Base-by-base conservation (phyloP, 208 protist species). In the Trypanosoma melophagium region DNA sequence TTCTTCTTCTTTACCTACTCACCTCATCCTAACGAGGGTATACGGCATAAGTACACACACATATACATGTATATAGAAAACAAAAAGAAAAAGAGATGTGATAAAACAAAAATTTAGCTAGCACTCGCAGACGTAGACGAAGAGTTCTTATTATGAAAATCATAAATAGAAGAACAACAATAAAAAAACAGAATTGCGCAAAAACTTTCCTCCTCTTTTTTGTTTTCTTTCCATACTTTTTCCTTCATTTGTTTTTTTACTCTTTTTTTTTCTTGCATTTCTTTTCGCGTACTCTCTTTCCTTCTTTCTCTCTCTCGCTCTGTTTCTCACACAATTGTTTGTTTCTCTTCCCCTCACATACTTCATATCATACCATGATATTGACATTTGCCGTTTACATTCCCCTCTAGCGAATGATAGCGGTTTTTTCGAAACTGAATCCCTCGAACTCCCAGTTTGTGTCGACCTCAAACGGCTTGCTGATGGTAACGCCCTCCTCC, bases 401-500 rank as follows among this genome's bases (percentile, higher is more conserved):
- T 47, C 16, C 1, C 42, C 10, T 57, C 57, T 69, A 95, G 12
- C 74, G 80, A 82, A 96, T 95, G 72, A 96, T 92, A 17, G 88
- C 87, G 0, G 89, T 95, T 61, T 93, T 90, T 50, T 86, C 83
- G 70, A 97, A 96, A 60, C 71, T 69, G 66, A 90, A 96, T 22
- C 86, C 89, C 54, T 95, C 84, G 44, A 90, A 84, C 58, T 90
- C 80, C 97, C 97, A 99, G 63, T 98, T 91, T 2, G 98, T 98
- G 19, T 97, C 84, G 14, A 98, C 76, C 38, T 81, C 74, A 63
- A 97, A 97, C 42, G 97, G 97, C 65, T 96, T 90, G 49, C 82
- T 76, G 69, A 99, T 92, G 22, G 54, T 76, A 21, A 98, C 77
- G 12, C 71, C 79, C 31, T 78, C 74, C n/a, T 69, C 70, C 9